phyloP scores from a whole-genome alignment of 805 yeast genomes.

The Lipomyces chichibuensis region DNA sequence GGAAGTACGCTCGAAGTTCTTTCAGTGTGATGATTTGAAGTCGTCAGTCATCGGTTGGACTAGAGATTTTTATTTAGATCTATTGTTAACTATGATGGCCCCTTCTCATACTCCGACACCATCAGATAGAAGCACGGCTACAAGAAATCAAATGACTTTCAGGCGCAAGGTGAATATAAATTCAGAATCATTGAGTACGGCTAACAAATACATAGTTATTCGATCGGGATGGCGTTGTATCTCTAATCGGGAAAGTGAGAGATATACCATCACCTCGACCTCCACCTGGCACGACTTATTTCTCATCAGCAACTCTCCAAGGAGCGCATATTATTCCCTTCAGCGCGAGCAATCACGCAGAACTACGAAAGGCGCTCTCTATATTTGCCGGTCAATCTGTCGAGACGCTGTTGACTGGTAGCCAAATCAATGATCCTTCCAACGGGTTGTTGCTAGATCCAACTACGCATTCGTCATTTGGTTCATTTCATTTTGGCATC shows the following conservation, averaged over 20 bases:
- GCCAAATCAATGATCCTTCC: background rate
- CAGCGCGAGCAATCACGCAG: background rate
- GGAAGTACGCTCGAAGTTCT: background rate
- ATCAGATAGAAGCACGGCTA: constrained; percentile 1
- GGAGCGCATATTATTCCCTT: constrained; percentile 3
- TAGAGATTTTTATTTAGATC: background rate
- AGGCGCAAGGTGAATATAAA: background rate
- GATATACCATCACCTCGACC: background rate
- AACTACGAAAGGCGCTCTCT: background rate
- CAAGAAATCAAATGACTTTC: background rate
- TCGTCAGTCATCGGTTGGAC: background rate
- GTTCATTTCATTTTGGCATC: background rate
- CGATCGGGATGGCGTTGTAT: background rate
- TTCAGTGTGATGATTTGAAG: background rate
- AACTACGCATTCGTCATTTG: background rate
- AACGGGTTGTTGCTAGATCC: background rate
- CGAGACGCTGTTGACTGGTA: background rate
- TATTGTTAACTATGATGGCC: background rate
- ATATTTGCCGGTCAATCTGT: constrained; percentile 1
- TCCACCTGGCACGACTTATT: background rate
- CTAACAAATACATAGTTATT: constrained; percentile 1
- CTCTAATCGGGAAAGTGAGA: background rate
- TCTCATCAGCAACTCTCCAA: background rate
- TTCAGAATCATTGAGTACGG: background rate
- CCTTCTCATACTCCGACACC: background rate